Evolutionary conservation across 441 rosid genomes (phyloP).

Genomic region (Pelargonium myrrhifolium): DNA sequence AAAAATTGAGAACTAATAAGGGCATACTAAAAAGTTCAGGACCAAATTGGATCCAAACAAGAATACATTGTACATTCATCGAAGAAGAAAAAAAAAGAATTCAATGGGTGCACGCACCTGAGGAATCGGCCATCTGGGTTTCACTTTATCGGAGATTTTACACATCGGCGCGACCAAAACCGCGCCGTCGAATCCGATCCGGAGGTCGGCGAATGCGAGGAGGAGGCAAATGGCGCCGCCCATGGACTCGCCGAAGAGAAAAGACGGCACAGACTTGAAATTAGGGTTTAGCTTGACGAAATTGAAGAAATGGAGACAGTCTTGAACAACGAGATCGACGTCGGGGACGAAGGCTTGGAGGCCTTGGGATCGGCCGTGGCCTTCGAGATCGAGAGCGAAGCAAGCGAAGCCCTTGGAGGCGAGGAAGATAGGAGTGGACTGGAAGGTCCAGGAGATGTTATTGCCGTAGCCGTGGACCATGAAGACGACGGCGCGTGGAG

Average conservation of each 20-base stretch:
- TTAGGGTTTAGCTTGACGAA: constrained; percentile 34
- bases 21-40: no score
- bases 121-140: constrained; percentile 78
- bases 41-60: no score
- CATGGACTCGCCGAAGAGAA: constrained; percentile 78
- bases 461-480: constrained; percentile 89
- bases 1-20: no score
- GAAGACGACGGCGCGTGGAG: constrained; percentile 54
- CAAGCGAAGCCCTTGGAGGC: constrained; percentile 74
- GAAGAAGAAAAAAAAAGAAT: no score
- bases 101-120: no score
- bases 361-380: constrained; percentile 74
- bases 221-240: constrained; percentile 72
- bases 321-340: constrained; percentile 63
- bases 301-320: constrained; percentile 46
- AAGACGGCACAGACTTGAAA: constrained; percentile 38
- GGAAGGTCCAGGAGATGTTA: constrained; percentile 82
- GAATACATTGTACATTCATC: no score
- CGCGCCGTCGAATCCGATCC: constrained; percentile 52
- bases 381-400: constrained; percentile 71
- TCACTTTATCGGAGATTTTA: constrained; percentile 58
- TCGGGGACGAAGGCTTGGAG: constrained; percentile 57
- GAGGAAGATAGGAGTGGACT: constrained; percentile 60
- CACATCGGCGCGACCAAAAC: constrained; percentile 82
- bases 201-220: constrained; percentile 44